These are phyloP conservation scores for Scytalidium sp. DNA, from an alignment of 2,329 filamentous ascomycete species.

Conservation along the genomic window DNA sequence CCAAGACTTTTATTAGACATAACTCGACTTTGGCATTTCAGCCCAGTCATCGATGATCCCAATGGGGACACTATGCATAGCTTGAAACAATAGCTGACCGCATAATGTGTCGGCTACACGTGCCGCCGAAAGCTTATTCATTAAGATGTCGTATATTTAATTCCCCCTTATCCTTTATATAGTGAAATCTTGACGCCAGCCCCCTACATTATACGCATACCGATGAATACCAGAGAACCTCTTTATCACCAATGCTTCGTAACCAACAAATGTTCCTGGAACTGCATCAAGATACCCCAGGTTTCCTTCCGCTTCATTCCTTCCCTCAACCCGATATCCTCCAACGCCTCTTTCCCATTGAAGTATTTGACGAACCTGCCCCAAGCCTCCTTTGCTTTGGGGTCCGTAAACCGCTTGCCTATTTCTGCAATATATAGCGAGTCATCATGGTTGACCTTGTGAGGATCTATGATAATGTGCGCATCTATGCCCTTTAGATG, in stretches of 20 bases:
- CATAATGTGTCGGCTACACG: too few species aligned
- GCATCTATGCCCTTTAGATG: constrained; percentile 58
- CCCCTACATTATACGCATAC: too few species aligned
- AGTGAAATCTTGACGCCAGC: too few species aligned
- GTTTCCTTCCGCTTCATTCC: constrained; percentile 82
- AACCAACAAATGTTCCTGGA: constrained; percentile 66
- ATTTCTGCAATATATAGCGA: constrained; percentile 68
- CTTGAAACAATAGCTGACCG: too few species aligned
- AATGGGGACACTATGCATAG: too few species aligned
- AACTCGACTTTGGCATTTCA: too few species aligned
- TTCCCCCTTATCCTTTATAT: too few species aligned
- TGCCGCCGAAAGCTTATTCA: too few species aligned
- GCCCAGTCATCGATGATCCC: too few species aligned
- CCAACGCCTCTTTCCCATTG: constrained; percentile 79
- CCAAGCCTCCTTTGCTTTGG: constrained; percentile 64
- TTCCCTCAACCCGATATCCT: constrained; percentile 82
- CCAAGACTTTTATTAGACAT: too few species aligned
- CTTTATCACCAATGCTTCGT: constrained; percentile 63
- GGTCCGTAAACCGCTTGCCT: constrained; percentile 42
- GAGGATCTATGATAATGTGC: constrained; percentile 73
- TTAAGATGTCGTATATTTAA: too few species aligned
- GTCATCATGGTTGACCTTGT: constrained; percentile 74
- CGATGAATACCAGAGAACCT: too few species aligned
- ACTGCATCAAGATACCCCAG: constrained; percentile 62
- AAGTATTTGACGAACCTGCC: constrained; percentile 78